Base-by-base conservation (phyloP, 2,329 filamentous ascomycete species). In the Colletotrichum euphorbiae region DNA sequence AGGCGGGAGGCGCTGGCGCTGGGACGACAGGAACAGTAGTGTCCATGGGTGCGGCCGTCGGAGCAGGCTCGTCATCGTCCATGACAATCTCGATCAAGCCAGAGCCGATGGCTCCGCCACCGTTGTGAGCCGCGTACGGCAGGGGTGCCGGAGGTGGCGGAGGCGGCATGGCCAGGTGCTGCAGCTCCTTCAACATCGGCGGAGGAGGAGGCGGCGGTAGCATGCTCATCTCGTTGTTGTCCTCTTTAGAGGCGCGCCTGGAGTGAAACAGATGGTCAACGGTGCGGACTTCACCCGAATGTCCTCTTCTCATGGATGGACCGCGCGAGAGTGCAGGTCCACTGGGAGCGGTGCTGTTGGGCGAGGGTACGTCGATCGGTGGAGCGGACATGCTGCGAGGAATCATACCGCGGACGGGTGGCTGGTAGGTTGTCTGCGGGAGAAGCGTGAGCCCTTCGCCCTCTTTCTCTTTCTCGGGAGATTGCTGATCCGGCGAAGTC, bases 41-140 rank as follows among this genome's bases (percentile, higher is more conserved):
- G 67, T 85, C 83, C 54, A 80, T 79, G 1, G 79, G 80, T 2
- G 77, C 75, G 8, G 78, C 55, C 19, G 33, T 19, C 71, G 45
- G 43, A 28, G 52, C 62, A 75, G 63, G 72, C 17, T 86, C 82
- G 6, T 88, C 85, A 2, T 89, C 86, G 71, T 90, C 88, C 84
- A 89, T 89, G 56, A 91, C 87, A 69, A 91, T 89, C 75, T 91
- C 88, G 71, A 91, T 90, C 73, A 88, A 85, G 4, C 85, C 87
- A 0, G 86, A 84, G 7, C 81, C 83, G 15, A 82, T 71, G 2
- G 81, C 81, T 69, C 83, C 81, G 51, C 84, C 74, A 7, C 79
- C 78, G 2, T 80, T 76, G 33, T 77, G 79, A 48, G 79, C 74
- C 51, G 79, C 73, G 58, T 83, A 79, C 0, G 85, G 85, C 4